Evolutionary conservation across 1,284 basidiomycete genomes (phyloP).

Genomic region (Apiotrichum mycotoxinovorans): DNA sequence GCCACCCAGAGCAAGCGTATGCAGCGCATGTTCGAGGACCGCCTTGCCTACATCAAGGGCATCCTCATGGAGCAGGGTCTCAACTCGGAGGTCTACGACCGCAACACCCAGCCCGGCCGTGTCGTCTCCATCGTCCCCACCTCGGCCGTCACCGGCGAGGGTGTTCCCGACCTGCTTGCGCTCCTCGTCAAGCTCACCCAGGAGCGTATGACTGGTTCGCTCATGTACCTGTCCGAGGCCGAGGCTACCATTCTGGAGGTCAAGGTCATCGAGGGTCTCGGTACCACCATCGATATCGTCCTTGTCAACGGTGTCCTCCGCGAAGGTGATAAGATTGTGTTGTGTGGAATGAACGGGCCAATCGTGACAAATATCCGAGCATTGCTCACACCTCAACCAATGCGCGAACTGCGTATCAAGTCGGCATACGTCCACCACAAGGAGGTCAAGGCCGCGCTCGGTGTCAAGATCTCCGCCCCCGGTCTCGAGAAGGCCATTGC

Average conservation of each 20-base stretch:
- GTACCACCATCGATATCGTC: slow-evolving; percentile 97
- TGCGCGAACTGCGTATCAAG: slow-evolving; percentile 96
- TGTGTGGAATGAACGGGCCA: slow-evolving; percentile 96
- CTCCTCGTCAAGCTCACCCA: slow-evolving; percentile 96
- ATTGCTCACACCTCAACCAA: slow-evolving; percentile 90
- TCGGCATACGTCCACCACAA: slow-evolving; percentile 97
- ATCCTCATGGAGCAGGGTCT: slow-evolving; percentile 97
- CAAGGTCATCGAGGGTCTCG: slow-evolving; percentile 97
- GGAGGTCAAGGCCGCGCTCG: slow-evolving; percentile 94
- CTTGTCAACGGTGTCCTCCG: slow-evolving; percentile 89
- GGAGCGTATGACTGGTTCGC: slow-evolving; percentile 91
- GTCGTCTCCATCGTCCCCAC: slow-evolving; percentile 97
- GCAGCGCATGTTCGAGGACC: slow-evolving; percentile 89
- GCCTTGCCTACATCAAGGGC: slow-evolving; percentile 76
- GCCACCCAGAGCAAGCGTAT: slow-evolving; percentile 78
- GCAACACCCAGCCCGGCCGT: slow-evolving; percentile 92
- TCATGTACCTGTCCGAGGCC: slow-evolving; percentile 98
- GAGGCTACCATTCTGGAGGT: slow-evolving; percentile 99
- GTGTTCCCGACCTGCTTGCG: slow-evolving; percentile 99
- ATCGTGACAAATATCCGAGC: slow-evolving; percentile 95
- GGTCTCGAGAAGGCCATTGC: slow-evolving; percentile 99
- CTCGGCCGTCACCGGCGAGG: slow-evolving; percentile 96
- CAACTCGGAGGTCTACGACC: slow-evolving; percentile 93
- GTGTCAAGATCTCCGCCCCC: slow-evolving; percentile 93
- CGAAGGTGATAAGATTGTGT: slow-evolving; percentile 92